Base-by-base conservation (phyloP, 2,329 filamentous ascomycete species). In the Conoideocrella luteorostrata region DNA sequence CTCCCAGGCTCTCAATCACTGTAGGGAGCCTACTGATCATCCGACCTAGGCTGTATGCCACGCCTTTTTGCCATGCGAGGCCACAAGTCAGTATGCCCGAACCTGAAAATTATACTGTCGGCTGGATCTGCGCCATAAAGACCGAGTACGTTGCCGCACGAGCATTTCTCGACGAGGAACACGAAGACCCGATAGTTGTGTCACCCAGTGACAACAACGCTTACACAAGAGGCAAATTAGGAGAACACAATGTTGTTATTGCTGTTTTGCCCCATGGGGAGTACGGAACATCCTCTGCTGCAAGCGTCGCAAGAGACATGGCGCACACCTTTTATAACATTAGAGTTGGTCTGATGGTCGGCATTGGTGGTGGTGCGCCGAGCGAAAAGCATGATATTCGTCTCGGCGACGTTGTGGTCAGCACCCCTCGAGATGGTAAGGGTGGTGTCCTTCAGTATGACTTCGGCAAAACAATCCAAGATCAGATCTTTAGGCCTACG, bases 71-170 rank as follows among this genome's bases (percentile, higher is more conserved):
- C n/a, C n/a, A n/a, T n/a, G n/a, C n/a, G n/a, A n/a, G n/a, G n/a
- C n/a, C n/a, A n/a, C n/a, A n/a, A n/a, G n/a, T n/a, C n/a, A n/a
- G n/a, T n/a, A n/a, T n/a, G n/a, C n/a, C n/a, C n/a, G n/a, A n/a
- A n/a, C n/a, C n/a, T n/a, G n/a, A n/a, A n/a, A n/a, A n/a, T 23
- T 71, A 70, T 41, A 66, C 57, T 0, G 57, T 71, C 5, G 68
- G 65, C 15, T 71, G 67, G 67, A 68, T 73, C 6, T 71, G 65
- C 43, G 65, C 67, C 11, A 42, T 70, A 2, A 11, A 4, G 0
- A 54, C 48, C 0, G 68, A 72, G 41, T 56, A 52, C 33, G 52
- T 61, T 37, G 67, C 68, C 4, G 68, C 68, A 3, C 48, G 50
- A 18, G 51, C 38, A 0, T 60, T 69, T 24, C 61, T 72, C 2